Conservation (phyloP, 2,329 filamentous ascomycete genomes). For the Didymella pomorum region DNA sequence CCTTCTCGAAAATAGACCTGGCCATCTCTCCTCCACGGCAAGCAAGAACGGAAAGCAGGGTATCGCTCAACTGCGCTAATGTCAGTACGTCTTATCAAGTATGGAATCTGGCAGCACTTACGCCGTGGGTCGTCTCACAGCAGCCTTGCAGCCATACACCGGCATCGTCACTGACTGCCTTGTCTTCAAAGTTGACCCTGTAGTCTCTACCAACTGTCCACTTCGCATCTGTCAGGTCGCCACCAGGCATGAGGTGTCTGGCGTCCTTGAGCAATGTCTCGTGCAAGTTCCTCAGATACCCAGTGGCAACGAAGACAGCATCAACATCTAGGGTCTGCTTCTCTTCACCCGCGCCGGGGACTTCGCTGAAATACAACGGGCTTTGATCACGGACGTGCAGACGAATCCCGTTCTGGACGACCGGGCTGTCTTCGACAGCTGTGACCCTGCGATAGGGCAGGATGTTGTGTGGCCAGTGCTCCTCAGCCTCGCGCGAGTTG, state of each 20-base stretch:
- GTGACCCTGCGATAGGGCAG: conserved; percentile 72
- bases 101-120: conserved; percentile 60
- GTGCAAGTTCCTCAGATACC: conserved; percentile 81
- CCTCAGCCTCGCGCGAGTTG: conserved; percentile 65
- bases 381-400: conserved; percentile 63
- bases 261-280: conserved; percentile 74
- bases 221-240: conserved; percentile 54
- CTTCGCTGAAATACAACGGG: conserved; percentile 43
- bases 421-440: conserved; percentile 62
- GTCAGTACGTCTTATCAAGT: not conserved
- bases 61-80: conserved; percentile 74
- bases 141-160: conserved; percentile 95
- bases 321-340: conserved; percentile 76
- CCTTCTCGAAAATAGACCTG: conserved; percentile 70
- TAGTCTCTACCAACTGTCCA: conserved; percentile 82
- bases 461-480: conserved; percentile 83
- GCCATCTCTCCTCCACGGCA: conserved; percentile 81
- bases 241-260: conserved; percentile 69
- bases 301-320: conserved; percentile 84
- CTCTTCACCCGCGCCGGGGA: conserved; percentile 52
- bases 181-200: conserved; percentile 73
- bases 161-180: conserved; percentile 72
- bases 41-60: conserved; percentile 79
- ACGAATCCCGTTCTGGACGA: conserved; percentile 42
- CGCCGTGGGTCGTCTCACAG: conserved; percentile 89